phyloP scores from a whole-genome alignment of 2,329 filamentous ascomycete species.

The Verruconis gallopava region DNA sequence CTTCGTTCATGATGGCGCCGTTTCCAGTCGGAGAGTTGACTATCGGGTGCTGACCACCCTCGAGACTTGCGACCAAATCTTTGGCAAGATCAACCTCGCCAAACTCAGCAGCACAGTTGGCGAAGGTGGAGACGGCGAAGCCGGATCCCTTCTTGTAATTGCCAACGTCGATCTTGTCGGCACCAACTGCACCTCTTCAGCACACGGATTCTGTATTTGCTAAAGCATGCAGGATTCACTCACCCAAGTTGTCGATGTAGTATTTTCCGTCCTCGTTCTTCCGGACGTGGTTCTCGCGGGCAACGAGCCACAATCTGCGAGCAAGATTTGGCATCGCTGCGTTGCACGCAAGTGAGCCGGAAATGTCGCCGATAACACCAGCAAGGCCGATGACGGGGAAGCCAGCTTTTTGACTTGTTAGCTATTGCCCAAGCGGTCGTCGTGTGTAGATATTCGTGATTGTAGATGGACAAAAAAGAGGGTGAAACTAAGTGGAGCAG shows the following conservation, averaged over 20 bases:
- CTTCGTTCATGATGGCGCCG: constrained; percentile 8
- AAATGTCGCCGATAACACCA: constrained; percentile 7
- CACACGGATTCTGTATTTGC: too few relatives aligned
- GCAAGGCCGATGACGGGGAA: constrained; percentile 10
- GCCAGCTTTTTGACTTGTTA: background rate
- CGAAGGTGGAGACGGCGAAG: constrained; percentile 2
- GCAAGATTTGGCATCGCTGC: constrained; percentile 9
- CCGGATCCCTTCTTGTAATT: constrained; percentile 11
- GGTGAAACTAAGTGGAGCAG: too few relatives aligned
- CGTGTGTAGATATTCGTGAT: background rate
- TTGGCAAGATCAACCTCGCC: constrained; percentile 8
- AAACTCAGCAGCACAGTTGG: constrained; percentile 9
- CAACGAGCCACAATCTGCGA: constrained; percentile 9
- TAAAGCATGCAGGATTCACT: too few relatives aligned
- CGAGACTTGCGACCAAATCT: constrained; percentile 8
- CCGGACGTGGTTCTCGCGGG: constrained; percentile 3
- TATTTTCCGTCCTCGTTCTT: constrained; percentile 6
- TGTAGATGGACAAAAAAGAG: too few relatives aligned
- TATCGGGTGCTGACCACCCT: constrained; percentile 7
- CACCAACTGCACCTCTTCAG: constrained; percentile 4
- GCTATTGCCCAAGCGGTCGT: background rate
- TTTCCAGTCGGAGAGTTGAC: background rate
- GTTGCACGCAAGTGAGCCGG: constrained; percentile 2
- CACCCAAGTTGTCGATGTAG: constrained; percentile 6
- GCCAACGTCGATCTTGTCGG: constrained; percentile 13